Conservation (phyloP, 2,329 filamentous ascomycete genomes). For the Elsinoe fawcettii region DNA sequence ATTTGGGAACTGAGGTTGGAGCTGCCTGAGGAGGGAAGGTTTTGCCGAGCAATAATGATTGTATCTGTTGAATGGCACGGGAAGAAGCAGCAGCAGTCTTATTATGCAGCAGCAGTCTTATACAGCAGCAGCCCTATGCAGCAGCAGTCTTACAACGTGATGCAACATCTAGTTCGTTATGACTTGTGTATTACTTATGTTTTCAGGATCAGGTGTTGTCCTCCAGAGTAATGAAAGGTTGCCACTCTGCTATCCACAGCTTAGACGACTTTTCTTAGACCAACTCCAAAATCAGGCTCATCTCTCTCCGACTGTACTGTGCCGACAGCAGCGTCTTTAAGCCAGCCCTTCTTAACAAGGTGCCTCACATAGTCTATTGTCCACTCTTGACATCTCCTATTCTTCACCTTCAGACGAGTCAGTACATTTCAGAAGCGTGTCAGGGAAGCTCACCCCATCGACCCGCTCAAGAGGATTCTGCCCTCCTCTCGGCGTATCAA, state of each 20-base stretch:
- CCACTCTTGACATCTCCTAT: slow-evolving; percentile 15
- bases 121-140: not conserved
- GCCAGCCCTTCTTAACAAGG: slow-evolving; percentile 1
- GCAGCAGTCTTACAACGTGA: too few species aligned
- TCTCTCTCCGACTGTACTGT: slow-evolving; percentile 11
- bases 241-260: too few species aligned
- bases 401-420: slow-evolving; percentile 1
- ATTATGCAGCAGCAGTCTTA: too few species aligned
- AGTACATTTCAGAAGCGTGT: not conserved
- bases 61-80: too few species aligned
- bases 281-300: slow-evolving; percentile 48
- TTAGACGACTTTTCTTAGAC: not conserved
- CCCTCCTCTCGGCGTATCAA: not conserved
- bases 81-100: too few species aligned
- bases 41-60: not conserved
- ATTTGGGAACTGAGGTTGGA: not conserved
- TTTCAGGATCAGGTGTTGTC: too few species aligned
- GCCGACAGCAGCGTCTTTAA: not conserved
- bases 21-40: not conserved
- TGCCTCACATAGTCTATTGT: slow-evolving; percentile 14
- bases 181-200: too few species aligned
- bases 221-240: too few species aligned
- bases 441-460: not conserved
- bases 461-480: not conserved
- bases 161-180: too few species aligned